Percentiles rank a stretch among this genome's conserved stretches.
Conservation (phyloP, 1,139 yeast species). For the Yamadazyma taylorii region DNA sequence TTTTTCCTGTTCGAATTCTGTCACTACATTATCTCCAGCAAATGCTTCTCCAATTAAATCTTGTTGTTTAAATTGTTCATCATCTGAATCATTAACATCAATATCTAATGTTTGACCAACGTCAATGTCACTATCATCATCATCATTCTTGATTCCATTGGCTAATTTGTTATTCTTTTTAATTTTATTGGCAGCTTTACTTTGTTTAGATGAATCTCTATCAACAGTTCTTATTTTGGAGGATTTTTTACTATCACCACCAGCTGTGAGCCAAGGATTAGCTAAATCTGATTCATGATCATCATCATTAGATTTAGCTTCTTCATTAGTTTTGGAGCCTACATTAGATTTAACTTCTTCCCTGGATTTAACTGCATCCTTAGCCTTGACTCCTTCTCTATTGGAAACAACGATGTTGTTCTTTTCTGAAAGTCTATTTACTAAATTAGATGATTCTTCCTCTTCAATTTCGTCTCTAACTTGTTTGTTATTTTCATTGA, state of each 20-base stretch:
- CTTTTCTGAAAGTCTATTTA: slow-evolving; percentile 37
- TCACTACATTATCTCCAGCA: slow-evolving; percentile 93
- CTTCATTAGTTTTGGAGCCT: too few relatives aligned
- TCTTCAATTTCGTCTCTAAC: slow-evolving; percentile 51
- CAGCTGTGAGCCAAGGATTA: slow-evolving; percentile 73
- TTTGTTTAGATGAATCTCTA: slow-evolving; percentile 55
- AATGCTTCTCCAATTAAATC: slow-evolving; percentile 88
- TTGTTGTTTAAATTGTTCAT: slow-evolving; percentile 67
- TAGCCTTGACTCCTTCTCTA: slow-evolving; percentile 1
- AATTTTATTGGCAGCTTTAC: slow-evolving; percentile 53
- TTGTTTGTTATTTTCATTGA: slow-evolving; percentile 40
- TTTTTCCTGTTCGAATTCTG: slow-evolving; percentile 78
- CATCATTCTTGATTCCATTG: slow-evolving; percentile 26
- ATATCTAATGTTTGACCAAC: slow-evolving; percentile 43
- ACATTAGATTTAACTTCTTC: too few relatives aligned
- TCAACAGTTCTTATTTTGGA: slow-evolving; percentile 57
- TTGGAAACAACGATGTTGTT: slow-evolving; percentile 10
- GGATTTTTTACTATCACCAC: slow-evolving; percentile 44
- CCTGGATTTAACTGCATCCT: too few relatives aligned
- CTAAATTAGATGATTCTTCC: slow-evolving; percentile 53
- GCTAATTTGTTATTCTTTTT: slow-evolving; percentile 43
- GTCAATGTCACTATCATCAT: slow-evolving; percentile 46
- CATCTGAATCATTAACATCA: slow-evolving; percentile 37
- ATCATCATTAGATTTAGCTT: too few relatives aligned
- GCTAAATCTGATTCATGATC: slow-evolving; percentile 22